phyloP scores from a whole-genome alignment of 2,329 filamentous ascomycete species.

The Fusarium brachygibbosum region DNA sequence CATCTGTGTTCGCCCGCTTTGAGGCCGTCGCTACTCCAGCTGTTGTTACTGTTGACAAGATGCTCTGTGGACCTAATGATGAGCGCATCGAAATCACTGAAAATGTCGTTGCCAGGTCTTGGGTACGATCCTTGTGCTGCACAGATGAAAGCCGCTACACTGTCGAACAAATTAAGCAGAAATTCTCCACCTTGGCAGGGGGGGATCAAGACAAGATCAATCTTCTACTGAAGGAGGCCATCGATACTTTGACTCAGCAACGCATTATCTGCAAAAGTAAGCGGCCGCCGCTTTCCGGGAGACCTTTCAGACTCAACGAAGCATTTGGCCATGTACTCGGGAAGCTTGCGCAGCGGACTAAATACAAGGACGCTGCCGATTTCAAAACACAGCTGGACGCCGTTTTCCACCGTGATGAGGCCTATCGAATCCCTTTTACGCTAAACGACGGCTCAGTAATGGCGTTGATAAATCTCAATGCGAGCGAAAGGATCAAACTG shows the following conservation, averaged over 20 bases:
- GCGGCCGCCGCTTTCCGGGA: constrained; percentile 68
- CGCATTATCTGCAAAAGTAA: constrained; percentile 72
- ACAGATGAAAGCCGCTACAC: constrained; percentile 65
- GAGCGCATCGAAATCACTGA: constrained; percentile 43
- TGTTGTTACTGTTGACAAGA: constrained; percentile 50
- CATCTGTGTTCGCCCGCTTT: constrained; percentile 70
- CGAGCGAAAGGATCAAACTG: constrained; percentile 68
- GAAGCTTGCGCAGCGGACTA: constrained; percentile 66
- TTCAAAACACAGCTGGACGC: constrained; percentile 73
- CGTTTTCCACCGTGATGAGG: constrained; percentile 60
- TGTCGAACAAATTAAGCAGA: constrained; percentile 62
- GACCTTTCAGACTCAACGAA: constrained; percentile 74
- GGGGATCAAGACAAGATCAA: constrained; percentile 58
- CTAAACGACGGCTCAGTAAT: constrained; percentile 76
- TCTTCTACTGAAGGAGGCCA: constrained; percentile 61
- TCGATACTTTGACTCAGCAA: constrained; percentile 63
- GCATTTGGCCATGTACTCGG: constrained; percentile 69
- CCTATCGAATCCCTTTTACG: constrained; percentile 66
- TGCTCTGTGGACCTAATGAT: constrained; percentile 7
- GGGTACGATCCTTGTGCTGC: constrained; percentile 70
- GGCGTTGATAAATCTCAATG: constrained; percentile 75
- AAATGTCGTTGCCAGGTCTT: constrained; percentile 66
- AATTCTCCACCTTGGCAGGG: constrained; percentile 64
- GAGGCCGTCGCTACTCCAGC: constrained; percentile 66
- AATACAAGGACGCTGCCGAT: constrained; percentile 69